phyloP scores from a whole-genome alignment of 176 grass and related monocot species.

The Oryza meyeriana region DNA sequence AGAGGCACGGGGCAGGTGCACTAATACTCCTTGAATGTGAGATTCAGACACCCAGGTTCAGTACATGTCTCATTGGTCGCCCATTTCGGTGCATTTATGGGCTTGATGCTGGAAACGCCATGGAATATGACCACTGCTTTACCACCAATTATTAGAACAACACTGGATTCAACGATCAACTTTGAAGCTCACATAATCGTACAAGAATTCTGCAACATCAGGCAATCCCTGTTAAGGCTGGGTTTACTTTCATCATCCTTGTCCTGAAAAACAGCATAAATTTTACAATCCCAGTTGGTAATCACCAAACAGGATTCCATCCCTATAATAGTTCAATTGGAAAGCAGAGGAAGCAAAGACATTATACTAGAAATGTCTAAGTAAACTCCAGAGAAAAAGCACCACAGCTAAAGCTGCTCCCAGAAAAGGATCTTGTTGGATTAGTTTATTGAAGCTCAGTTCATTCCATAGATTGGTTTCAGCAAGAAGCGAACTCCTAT shows the following conservation, averaged over 20 bases:
- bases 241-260: conserved; percentile 37
- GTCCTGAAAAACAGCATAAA: conserved; percentile 35
- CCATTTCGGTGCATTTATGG: not conserved
- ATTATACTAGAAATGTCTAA: not conserved
- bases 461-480: not conserved
- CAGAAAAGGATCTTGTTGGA: not conserved
- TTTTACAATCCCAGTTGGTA: not conserved
- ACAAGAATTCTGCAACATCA: conserved; percentile 52
- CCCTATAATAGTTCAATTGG: not conserved
- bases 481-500: too few species aligned
- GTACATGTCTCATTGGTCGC: too few species aligned
- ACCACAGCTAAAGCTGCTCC: not conserved
- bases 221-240: conserved; percentile 40
- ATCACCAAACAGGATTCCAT: not conserved
- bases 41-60: not conserved
- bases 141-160: not conserved
- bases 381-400: not conserved
- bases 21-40: not conserved
- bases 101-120: not conserved
- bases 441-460: not conserved
- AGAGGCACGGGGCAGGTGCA: not conserved
- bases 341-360: not conserved
- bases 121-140: not conserved
- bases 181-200: conserved; percentile 29
- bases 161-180: conserved; percentile 40